These are phyloP conservation scores for Trypanosoma melophagium DNA, from an alignment of 208 protist species.

Conservation along the genomic window DNA sequence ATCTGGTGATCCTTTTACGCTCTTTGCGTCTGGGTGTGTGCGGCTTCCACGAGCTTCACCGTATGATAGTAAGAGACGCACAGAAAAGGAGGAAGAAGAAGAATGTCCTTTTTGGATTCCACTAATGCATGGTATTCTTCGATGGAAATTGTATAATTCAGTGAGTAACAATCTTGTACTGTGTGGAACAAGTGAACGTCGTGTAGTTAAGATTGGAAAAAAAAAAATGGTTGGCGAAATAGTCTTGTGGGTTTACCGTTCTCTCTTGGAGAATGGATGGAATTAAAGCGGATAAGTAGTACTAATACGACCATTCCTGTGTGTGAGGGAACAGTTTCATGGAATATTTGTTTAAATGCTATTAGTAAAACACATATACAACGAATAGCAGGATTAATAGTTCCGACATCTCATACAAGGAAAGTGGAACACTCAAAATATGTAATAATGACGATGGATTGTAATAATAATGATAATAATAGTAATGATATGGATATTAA, in stretches of 20 bases:
- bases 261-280: conserved; percentile 8
- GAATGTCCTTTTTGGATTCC: conserved; percentile 9
- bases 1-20: background rate
- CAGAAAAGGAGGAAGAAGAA: background rate
- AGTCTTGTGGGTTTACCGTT: conserved; percentile 1
- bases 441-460: too few species aligned
- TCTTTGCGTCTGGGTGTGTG: background rate
- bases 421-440: too few species aligned
- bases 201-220: background rate
- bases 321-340: background rate
- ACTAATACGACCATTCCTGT: background rate
- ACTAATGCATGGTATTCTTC: background rate
- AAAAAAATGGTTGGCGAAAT: conserved; percentile 4
- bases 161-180: background rate
- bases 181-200: conserved; percentile 8
- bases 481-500: conserved; percentile 5
- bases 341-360: conserved; percentile 7
- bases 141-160: background rate
- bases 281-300: background rate
- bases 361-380: background rate
- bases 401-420: too few species aligned
- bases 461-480: conserved; percentile 1
- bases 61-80: background rate
- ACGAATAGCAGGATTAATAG: too few species aligned
- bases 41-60: background rate